phyloP scores from a whole-genome alignment of 108 stramenopile species.

The Discostella pseudostelligera region DNA sequence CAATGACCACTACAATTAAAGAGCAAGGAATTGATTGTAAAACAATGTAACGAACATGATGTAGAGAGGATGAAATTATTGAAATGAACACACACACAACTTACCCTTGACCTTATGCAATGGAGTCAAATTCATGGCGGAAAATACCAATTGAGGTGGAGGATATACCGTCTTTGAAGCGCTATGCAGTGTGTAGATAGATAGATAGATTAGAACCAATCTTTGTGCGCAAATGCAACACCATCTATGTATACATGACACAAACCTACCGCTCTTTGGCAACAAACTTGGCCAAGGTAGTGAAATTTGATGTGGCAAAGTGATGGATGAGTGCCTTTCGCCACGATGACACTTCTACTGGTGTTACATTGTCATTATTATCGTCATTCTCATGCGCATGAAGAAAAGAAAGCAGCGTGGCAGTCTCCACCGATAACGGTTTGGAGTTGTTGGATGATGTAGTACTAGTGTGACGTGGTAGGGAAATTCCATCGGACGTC shows the following conservation, averaged over 20 bases:
- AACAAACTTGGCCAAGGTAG: slow-evolving; percentile 53
- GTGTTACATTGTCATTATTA: no score
- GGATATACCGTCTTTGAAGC: slow-evolving; percentile 74
- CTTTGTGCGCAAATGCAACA: no score
- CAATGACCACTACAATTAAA: slow-evolving; percentile 81
- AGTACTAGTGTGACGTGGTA: no score
- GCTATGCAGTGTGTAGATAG: slow-evolving; percentile 6
- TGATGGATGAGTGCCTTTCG: slow-evolving; percentile 36
- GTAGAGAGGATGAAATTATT: background rate
- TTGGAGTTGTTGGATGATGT: no score
- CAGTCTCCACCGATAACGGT: slow-evolving; percentile 11
- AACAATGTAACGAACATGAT: background rate
- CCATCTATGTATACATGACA: no score
- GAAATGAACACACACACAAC: background rate
- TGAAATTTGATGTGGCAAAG: slow-evolving; percentile 41
- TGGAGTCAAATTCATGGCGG: slow-evolving; percentile 90
- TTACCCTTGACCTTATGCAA: slow-evolving; percentile 76
- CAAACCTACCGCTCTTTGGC: slow-evolving; percentile 47
- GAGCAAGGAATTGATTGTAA: background rate
- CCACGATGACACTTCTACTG: slow-evolving; percentile 19
- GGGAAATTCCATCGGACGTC: no score
- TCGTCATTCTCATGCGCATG: slow-evolving; percentile 1
- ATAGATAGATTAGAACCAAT: background rate
- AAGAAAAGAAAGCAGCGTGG: slow-evolving; percentile 11
- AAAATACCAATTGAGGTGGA: slow-evolving; percentile 73